phyloP scores from a whole-genome alignment of 192 early-diverging fungal genomes.

The Podila minutissima region DNA sequence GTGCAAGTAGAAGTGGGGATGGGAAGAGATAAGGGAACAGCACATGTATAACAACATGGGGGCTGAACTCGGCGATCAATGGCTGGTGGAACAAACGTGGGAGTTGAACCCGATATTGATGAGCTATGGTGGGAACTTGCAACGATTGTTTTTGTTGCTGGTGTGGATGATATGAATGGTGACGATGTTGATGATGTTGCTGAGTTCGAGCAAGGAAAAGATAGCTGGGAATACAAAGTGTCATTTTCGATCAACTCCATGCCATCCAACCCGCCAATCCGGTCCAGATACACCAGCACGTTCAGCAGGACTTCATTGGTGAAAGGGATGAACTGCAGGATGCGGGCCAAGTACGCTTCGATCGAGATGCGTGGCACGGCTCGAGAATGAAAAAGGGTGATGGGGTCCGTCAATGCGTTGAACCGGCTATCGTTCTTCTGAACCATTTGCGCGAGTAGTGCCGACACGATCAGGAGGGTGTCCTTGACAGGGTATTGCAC shows the following conservation, averaged over 20 bases:
- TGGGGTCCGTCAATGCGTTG: conserved; percentile 20
- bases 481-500: conserved; percentile 54
- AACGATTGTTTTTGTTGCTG: not conserved
- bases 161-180: not conserved
- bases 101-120: not conserved
- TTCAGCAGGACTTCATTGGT: conserved; percentile 73
- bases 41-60: not conserved
- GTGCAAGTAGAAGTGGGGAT: not conserved
- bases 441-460: conserved; percentile 54
- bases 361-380: conserved; percentile 72
- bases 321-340: conserved; percentile 74
- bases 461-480: conserved; percentile 58
- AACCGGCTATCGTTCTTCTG: conserved; percentile 54
- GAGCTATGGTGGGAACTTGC: not conserved
- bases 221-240: not conserved
- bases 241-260: conserved; percentile 19
- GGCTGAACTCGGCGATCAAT: conserved; percentile 3
- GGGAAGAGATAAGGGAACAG: not conserved
- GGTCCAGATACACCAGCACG: conserved; percentile 77
- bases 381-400: conserved; percentile 78
- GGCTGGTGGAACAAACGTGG: not conserved
- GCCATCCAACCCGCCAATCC: conserved; percentile 59
- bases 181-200: not conserved
- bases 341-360: conserved; percentile 70
- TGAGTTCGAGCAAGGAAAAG: not conserved